Percentiles rank a stretch among this genome's conserved stretches.
phyloP scores from a whole-genome alignment of 23 red algal genomes.

The Pyropia yezoensis region DNA sequence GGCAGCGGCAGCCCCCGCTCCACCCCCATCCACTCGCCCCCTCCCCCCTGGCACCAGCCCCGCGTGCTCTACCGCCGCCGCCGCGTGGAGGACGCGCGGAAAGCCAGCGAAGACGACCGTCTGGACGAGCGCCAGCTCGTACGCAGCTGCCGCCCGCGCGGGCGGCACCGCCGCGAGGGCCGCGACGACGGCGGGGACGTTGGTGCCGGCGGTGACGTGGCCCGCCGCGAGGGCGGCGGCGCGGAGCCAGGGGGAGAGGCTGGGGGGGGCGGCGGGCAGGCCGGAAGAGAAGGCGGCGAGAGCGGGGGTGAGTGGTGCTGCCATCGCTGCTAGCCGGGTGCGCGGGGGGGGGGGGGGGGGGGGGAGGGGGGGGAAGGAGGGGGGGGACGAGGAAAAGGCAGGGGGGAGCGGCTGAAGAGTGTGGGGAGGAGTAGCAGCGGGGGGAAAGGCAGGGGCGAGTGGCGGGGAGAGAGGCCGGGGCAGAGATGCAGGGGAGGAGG shows the following conservation, averaged over 20 bases:
- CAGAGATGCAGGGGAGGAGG: too few species aligned
- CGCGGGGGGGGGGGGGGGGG: too few species aligned
- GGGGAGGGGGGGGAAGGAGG: too few species aligned
- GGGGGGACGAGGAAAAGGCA: too few species aligned
- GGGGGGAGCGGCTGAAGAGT: too few species aligned
- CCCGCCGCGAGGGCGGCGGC: constrained; percentile 35
- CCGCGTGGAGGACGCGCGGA: constrained; percentile 49
- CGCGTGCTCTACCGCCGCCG: constrained; percentile 36
- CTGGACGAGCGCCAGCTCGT: constrained; percentile 55
- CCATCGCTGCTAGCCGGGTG: too few species aligned
- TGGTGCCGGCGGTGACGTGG: constrained; percentile 32
- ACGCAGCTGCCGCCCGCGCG: constrained; percentile 14
- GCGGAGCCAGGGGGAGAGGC: constrained; percentile 10
- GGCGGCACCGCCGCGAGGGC: constrained; percentile 30
- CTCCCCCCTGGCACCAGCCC: too few species aligned
- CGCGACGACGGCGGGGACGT: constrained; percentile 20
- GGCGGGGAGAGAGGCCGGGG: too few species aligned
- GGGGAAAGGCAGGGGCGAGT: too few species aligned
- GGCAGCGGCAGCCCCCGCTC: constrained; percentile 1
- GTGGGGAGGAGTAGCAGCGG: too few species aligned
- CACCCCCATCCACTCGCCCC: not conserved
- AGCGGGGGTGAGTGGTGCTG: not conserved
- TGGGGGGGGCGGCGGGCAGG: not conserved
- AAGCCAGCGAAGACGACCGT: constrained; percentile 54
- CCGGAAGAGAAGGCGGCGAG: not conserved